Base-by-base conservation (phyloP, 108 stramenopile genomes). In the Pseudonitzschia pungens region DNA sequence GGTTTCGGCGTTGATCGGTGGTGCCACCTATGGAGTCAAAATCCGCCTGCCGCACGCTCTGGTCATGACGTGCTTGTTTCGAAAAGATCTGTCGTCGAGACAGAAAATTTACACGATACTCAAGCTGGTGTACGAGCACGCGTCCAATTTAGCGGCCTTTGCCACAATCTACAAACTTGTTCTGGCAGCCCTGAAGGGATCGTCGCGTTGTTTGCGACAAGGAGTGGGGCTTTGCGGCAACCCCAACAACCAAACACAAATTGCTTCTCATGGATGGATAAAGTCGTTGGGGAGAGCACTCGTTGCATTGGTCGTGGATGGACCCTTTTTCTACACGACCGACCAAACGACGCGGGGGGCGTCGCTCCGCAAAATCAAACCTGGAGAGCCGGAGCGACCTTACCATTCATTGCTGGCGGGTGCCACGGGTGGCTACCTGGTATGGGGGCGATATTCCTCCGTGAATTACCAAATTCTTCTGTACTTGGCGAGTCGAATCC, bases 321-420 rank as follows among this genome's bases (percentile, higher is more conserved):
- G 85, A 63, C 88, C 87, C 20, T 73, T 69, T 62, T 63, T 73
- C 32, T 14, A 27, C 32, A 26, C 28, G 45, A 15, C 12, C 29
- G 27, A 15, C 15, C n/a, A 21, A 26, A 27, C 57, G 4, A 14
- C 27, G 9, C 22, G 12, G 43, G 68, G 31, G 18, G 7, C 33
- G 14, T 44, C 66, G 4, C 9, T 14, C 26, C 12, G 67, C 41
- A 71, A 44, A 0, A 55, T 32, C 15, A 60, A 36, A 11, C 84
- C 91, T 0, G 93, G 93, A 29, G 66, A 86, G 32, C 88, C 93
- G 8, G 85, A 89, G 68, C 74, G 81, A 55, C 72, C 80, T 9
- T 83, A 89, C 68, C 93, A 95, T 81, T 80, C 93, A 14, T 89
- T 92, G 32, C 62, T 92, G 14, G 89, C 93, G 31, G 93, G 93